These are phyloP conservation scores for Endocarpon pusillum DNA, from an alignment of 495 filamentous ascomycete species.

Conservation along the genomic window DNA sequence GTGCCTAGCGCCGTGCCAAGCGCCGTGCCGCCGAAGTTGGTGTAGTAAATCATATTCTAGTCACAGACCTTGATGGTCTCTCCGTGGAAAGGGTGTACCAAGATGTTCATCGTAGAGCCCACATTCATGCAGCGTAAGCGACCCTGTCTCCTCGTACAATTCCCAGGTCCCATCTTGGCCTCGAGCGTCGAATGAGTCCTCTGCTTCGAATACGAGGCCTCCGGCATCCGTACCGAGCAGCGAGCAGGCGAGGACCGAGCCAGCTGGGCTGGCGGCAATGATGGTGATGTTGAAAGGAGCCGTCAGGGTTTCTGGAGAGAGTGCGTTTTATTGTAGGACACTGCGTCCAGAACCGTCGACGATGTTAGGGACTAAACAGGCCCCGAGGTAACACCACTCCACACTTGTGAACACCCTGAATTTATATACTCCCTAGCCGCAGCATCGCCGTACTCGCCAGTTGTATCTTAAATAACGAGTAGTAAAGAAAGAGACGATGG, in stretches of 20 bases:
- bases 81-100: slow-evolving; percentile 26
- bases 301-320: background rate
- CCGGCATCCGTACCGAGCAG: slow-evolving; percentile 24
- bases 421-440: too few relatives aligned
- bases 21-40: slow-evolving; percentile 1
- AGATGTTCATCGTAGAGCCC: slow-evolving; percentile 31
- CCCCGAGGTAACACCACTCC: too few relatives aligned
- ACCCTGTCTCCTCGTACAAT: slow-evolving; percentile 32
- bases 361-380: too few relatives aligned
- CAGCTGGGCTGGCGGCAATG: slow-evolving; percentile 38
- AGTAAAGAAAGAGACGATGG: too few relatives aligned
- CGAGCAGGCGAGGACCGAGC: slow-evolving; percentile 36
- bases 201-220: slow-evolving; percentile 32
- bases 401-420: too few relatives aligned
- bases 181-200: slow-evolving; percentile 21
- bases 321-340: too few relatives aligned
- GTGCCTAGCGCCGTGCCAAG: slow-evolving; percentile 1
- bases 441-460: too few relatives aligned
- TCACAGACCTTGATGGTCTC: slow-evolving; percentile 15
- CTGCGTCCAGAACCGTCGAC: too few relatives aligned
- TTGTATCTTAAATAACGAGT: too few relatives aligned
- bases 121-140: slow-evolving; percentile 31
- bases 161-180: slow-evolving; percentile 38
- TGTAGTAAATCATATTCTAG: slow-evolving; percentile 9
- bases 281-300: slow-evolving; percentile 28